Conservation (phyloP, 306 rosid species). For the Spatholobus suberectus region DNA sequence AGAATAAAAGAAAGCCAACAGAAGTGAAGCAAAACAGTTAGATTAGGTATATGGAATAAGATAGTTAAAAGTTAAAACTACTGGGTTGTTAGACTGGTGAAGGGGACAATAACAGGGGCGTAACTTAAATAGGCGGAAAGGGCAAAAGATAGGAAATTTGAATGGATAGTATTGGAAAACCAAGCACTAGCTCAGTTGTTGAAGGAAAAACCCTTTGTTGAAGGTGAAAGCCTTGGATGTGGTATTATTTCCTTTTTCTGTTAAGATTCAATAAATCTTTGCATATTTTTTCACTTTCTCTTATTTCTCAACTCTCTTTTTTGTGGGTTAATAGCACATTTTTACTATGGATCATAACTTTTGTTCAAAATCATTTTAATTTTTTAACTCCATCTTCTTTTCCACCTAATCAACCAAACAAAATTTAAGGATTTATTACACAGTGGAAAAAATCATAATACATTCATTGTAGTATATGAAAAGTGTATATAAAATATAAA, state of each 20-base stretch:
- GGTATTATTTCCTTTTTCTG: background rate
- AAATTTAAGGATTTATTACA: background rate
- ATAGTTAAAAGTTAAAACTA: background rate
- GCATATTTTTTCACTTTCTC: background rate
- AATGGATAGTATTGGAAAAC: background rate
- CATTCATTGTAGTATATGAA: constrained; percentile 15
- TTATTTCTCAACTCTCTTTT: background rate
- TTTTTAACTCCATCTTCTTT: background rate
- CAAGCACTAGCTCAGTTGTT: background rate
- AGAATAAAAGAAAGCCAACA: background rate
- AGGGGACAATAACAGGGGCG: background rate
- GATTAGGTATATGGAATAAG: background rate
- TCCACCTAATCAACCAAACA: constrained; percentile 1
- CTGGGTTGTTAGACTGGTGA: background rate
- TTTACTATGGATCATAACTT: background rate
- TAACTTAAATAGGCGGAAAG: background rate
- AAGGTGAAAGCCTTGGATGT: background rate
- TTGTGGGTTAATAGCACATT: background rate
- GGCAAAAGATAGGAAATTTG: background rate
- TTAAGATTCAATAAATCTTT: background rate
- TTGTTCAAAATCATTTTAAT: background rate
- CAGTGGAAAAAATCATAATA: constrained; percentile 22
- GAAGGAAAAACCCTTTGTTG: background rate
- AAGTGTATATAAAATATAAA: background rate
- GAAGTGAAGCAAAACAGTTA: background rate